Conservation (phyloP, 1,284 basidiomycete genomes). For the Sporisorium exsertum region DNA sequence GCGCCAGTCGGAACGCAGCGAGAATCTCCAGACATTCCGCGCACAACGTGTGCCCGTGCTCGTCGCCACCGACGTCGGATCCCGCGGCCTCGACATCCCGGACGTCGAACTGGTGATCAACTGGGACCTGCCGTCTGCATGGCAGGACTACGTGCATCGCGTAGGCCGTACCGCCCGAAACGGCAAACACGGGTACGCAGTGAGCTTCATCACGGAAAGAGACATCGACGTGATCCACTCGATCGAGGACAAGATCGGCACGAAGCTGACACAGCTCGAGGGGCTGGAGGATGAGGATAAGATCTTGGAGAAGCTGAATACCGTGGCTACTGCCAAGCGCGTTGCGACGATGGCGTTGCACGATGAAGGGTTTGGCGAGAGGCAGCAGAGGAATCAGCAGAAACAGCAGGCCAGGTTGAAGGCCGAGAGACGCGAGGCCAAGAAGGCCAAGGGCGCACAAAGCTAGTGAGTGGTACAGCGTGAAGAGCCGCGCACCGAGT, state of each 20-base stretch:
- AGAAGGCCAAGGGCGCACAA: conserved; percentile 9
- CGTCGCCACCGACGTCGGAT: conserved; percentile 68
- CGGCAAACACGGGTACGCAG: conserved; percentile 87
- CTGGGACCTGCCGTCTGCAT: conserved; percentile 85
- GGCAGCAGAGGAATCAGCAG: conserved; percentile 81
- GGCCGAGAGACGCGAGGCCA: conserved; percentile 32
- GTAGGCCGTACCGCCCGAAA: conserved; percentile 88
- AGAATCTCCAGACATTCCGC: conserved; percentile 87
- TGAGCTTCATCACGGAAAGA: conserved; percentile 93
- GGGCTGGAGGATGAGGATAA: conserved; percentile 76
- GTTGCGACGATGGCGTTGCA: conserved; percentile 89
- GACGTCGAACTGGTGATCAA: conserved; percentile 94
- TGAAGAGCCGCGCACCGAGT: too few species aligned
- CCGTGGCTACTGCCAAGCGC: conserved; percentile 89
- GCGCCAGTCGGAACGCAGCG: conserved; percentile 86
- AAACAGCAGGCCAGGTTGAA: conserved; percentile 71
- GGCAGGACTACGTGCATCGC: conserved; percentile 75
- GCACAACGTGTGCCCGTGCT: conserved; percentile 72
- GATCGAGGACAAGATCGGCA: conserved; percentile 88
- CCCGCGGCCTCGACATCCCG: conserved; percentile 68
- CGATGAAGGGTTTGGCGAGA: conserved; percentile 88
- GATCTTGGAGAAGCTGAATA: conserved; percentile 87
- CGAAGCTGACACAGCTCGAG: conserved; percentile 57
- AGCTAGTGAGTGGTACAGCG: too few species aligned
- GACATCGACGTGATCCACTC: conserved; percentile 86